These are phyloP conservation scores for Coemansia sp. DNA, from an alignment of 192 early-diverging fungal genomes.

Conservation along the genomic window DNA sequence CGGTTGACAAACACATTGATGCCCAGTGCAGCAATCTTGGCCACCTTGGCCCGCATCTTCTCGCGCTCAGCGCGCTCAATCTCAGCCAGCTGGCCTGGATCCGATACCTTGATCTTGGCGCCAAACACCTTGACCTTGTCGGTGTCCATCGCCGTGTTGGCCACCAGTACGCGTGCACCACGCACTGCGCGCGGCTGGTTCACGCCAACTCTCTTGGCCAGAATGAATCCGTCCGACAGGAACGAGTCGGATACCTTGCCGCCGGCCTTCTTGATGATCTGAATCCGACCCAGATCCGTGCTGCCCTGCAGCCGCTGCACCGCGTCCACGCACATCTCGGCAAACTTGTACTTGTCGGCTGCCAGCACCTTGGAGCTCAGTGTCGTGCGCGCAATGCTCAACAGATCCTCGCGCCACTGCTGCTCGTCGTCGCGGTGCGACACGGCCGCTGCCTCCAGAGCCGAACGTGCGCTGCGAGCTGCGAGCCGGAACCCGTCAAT, in stretches of 20 bases:
- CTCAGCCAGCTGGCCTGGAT: constrained; percentile 96
- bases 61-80: constrained; percentile 96
- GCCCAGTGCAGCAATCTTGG: constrained; percentile 94
- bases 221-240: constrained; percentile 94
- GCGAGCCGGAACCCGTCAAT: constrained; percentile 95
- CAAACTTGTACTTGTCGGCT: constrained; percentile 94
- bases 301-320: constrained; percentile 93
- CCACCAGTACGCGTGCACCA: constrained; percentile 94
- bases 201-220: constrained; percentile 98
- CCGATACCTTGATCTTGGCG: constrained; percentile 92
- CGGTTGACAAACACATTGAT: constrained; percentile 99
- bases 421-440: constrained; percentile 74
- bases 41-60: constrained; percentile 99
- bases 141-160: constrained; percentile 99
- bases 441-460: constrained; percentile 74
- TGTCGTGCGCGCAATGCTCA: constrained; percentile 98
- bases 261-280: constrained; percentile 99
- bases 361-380: constrained; percentile 95
- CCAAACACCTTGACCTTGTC: constrained; percentile 99
- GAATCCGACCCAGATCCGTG: constrained; percentile 97
- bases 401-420: constrained; percentile 82
- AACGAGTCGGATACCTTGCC: constrained; percentile 94
- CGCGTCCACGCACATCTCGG: constrained; percentile 93
- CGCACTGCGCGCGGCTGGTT: constrained; percentile 96
- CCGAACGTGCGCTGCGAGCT: constrained; percentile 73